Percentiles rank a stretch among this genome's conserved stretches.
Conservation (phyloP, 208 protist species). For the Acanthamoeba divionensis region DNA sequence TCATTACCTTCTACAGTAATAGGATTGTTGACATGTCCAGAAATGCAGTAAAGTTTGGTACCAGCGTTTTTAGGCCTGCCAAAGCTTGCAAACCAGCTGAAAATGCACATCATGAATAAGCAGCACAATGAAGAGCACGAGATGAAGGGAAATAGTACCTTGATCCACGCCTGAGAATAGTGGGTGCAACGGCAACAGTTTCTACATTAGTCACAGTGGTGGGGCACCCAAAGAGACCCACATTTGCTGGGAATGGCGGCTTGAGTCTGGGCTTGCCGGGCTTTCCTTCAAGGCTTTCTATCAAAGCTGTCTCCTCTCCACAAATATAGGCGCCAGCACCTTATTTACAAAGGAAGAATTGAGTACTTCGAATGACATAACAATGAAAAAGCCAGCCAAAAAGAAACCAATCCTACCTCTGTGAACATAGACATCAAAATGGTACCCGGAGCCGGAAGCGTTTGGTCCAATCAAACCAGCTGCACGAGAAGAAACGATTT, state of each 20-base stretch:
- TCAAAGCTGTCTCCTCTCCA: constrained; percentile 97
- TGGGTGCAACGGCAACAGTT: constrained; percentile 94
- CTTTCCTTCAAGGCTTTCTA: constrained; percentile 95
- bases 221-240: constrained; percentile 97
- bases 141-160: not conserved
- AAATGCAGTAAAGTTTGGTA: constrained; percentile 97
- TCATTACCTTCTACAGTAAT: constrained; percentile 92
- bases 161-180: constrained; percentile 87
- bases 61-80: constrained; percentile 95
- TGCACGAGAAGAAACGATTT: not conserved
- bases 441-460: constrained; percentile 94
- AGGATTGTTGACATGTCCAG: constrained; percentile 97
- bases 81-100: constrained; percentile 93
- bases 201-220: constrained; percentile 99
- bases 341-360: constrained; percentile 41
- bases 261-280: constrained; percentile 96
- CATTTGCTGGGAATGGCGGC: constrained; percentile 97
- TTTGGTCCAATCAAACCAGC: constrained; percentile 95
- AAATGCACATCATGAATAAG: constrained; percentile 69
- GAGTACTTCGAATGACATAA: not conserved
- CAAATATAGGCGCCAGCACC: constrained; percentile 98
- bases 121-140: constrained; percentile 26
- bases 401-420: constrained; percentile 76
- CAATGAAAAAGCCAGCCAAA: not conserved
- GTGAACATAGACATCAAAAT: constrained; percentile 98